A percentile compares a stretch with the other conserved stretches of the same genome.
Conservation (phyloP, 1,139 yeast genomes). For the Nadsonia starkeyi-henricii region DNA sequence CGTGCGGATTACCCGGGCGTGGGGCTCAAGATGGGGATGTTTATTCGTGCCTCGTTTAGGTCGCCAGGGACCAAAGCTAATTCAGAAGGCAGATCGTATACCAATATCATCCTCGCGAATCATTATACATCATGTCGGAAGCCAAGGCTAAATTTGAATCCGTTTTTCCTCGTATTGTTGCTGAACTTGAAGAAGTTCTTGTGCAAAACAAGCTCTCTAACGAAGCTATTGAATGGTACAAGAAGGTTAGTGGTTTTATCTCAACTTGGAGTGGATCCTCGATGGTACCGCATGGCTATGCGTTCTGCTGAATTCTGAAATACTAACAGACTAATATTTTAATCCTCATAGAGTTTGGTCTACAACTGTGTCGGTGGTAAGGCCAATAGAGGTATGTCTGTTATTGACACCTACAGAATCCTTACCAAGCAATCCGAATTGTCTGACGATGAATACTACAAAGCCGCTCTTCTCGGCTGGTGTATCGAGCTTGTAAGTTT, state of each 20-base stretch:
- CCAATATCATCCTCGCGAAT: background rate
- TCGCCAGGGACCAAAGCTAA: no score
- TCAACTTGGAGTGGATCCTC: background rate
- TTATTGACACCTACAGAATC: conserved; percentile 79
- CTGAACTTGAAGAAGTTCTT: conserved; percentile 54
- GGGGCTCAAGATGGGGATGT: background rate
- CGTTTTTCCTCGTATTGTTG: conserved; percentile 66
- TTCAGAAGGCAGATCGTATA: no score
- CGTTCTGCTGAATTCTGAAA: background rate
- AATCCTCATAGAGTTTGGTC: conserved; percentile 33
- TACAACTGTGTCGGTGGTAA: conserved; percentile 97
- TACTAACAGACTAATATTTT: conserved; percentile 5
- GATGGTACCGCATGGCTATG: background rate
- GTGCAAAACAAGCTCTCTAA: conserved; percentile 65
- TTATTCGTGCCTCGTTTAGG: no score
- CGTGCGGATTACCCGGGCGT: background rate
- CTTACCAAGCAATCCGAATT: conserved; percentile 61
- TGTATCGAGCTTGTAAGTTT: conserved; percentile 52
- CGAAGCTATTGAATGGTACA: conserved; percentile 83
- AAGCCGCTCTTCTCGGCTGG: conserved; percentile 91
- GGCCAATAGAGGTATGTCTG: conserved; percentile 90
- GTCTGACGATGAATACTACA: conserved; percentile 54
- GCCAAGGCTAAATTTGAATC: conserved; percentile 49
- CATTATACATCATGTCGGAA: conserved; percentile 8
- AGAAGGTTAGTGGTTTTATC: conserved; percentile 19